Evolutionary conservation across 768 basidiomycete species (phyloP).

Genomic region (Trichaptum fuscoviolaceum): DNA sequence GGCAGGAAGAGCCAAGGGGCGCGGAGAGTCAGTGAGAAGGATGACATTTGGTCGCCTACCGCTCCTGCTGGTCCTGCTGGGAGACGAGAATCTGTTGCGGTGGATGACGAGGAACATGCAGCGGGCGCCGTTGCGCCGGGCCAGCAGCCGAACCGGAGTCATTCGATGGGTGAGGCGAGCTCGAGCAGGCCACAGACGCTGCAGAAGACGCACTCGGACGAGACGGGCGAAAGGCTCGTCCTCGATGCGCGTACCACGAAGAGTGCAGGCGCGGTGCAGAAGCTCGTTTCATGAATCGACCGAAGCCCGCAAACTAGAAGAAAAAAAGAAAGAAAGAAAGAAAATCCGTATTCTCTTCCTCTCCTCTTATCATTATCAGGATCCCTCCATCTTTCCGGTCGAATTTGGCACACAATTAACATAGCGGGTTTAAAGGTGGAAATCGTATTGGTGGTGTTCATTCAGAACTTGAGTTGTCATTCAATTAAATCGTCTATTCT

Average conservation of each 20-base stretch:
- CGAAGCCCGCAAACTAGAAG: not conserved
- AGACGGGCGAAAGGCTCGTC: not conserved
- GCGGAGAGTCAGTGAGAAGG: not conserved
- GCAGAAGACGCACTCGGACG: not conserved
- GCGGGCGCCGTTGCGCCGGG: too few relatives aligned
- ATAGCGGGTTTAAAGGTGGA: constrained; percentile 1
- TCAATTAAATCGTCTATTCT: too few relatives aligned
- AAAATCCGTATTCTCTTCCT: not conserved
- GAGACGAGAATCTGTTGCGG: not conserved
- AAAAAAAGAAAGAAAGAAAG: not conserved
- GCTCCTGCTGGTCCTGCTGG: not conserved
- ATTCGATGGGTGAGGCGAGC: not conserved
- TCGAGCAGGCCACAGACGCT: not conserved
- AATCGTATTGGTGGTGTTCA: not conserved
- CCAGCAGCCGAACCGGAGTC: not conserved
- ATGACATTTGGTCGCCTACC: not conserved
- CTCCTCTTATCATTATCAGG: not conserved
- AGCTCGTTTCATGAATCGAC: not conserved
- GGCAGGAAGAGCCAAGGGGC: not conserved
- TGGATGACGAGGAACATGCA: not conserved
- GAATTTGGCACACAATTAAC: not conserved
- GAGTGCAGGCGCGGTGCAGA: not conserved
- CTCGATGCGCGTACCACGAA: not conserved
- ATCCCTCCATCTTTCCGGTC: not conserved
- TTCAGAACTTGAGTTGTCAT: not conserved